Conservation (phyloP, 2,329 filamentous ascomycete species). For the Aspergillus bombycis region DNA sequence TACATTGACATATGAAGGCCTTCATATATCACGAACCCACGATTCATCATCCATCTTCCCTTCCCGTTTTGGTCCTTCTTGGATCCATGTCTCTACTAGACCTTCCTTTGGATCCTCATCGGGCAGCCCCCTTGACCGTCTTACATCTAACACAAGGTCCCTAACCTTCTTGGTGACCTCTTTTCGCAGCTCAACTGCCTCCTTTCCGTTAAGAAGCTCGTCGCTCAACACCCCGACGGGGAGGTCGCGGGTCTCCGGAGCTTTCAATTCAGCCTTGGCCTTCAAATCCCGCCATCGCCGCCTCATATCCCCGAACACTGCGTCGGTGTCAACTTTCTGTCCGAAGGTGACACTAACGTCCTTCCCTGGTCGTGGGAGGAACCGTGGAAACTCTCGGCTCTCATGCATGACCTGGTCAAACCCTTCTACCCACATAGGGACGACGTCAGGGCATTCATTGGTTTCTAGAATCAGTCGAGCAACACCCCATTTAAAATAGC, state of each 20-base stretch:
- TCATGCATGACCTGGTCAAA: conserved; percentile 89
- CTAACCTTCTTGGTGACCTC: conserved; percentile 80
- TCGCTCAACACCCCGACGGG: conserved; percentile 64
- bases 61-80: conserved; percentile 56
- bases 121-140: conserved; percentile 70
- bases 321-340: conserved; percentile 72
- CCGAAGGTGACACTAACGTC: conserved; percentile 58
- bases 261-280: conserved; percentile 54
- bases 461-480: conserved; percentile 88
- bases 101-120: conserved; percentile 79
- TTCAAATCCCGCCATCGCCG: conserved; percentile 71
- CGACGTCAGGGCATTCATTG: conserved; percentile 81
- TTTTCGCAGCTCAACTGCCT: conserved; percentile 75
- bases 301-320: conserved; percentile 76
- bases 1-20: conserved; percentile 9
- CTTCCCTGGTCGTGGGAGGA: conserved; percentile 77
- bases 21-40: conserved; percentile 61
- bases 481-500: conserved; percentile 98
- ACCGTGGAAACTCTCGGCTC: conserved; percentile 75
- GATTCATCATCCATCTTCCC: conserved; percentile 65
- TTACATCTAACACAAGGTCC: conserved; percentile 77
- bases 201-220: conserved; percentile 67
- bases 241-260: conserved; percentile 38
- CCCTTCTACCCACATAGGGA: conserved; percentile 94
- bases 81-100: conserved; percentile 78